A percentile compares a stretch with the other conserved stretches of the same genome.
phyloP scores from a whole-genome alignment of 2,329 filamentous ascomycete genomes.

The Cordyceps fumosorosea region DNA sequence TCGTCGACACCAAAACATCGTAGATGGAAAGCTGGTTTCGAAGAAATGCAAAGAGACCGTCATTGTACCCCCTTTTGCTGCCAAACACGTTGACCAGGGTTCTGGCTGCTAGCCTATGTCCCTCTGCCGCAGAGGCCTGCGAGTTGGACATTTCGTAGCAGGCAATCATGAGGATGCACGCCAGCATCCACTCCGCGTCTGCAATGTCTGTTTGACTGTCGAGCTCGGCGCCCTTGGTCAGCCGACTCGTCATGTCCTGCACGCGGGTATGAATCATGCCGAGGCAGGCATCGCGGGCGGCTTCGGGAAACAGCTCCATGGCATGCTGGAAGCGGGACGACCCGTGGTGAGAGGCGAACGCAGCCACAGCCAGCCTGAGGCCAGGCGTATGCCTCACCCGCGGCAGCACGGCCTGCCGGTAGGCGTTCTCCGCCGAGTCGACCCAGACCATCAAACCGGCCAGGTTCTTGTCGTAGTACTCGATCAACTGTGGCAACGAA shows the following conservation, averaged over 20 bases:
- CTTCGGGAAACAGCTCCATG: constrained; percentile 20
- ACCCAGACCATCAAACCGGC: constrained; percentile 27
- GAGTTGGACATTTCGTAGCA: constrained; percentile 26
- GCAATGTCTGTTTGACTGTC: constrained; percentile 19
- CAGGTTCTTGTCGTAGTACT: constrained; percentile 24
- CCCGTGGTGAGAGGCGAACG: constrained; percentile 24
- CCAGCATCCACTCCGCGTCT: constrained; percentile 25
- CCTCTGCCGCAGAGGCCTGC: constrained; percentile 21
- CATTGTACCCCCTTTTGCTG: constrained; percentile 15
- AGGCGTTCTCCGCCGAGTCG: constrained; percentile 24
- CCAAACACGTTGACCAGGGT: constrained; percentile 25
- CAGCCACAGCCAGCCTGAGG: constrained; percentile 23
- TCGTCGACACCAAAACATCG: constrained; percentile 23
- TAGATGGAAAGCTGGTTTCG: constrained; percentile 24
- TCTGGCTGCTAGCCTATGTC: constrained; percentile 23
- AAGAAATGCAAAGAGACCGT: constrained; percentile 22
- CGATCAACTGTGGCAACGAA: constrained; percentile 20
- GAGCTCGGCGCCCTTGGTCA: constrained; percentile 19
- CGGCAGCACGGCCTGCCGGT: constrained; percentile 22
- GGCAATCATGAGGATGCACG: constrained; percentile 22
- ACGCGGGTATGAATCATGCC: constrained; percentile 20
- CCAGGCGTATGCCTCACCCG: constrained; percentile 21
- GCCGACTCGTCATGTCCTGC: constrained; percentile 20
- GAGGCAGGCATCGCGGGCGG: constrained; percentile 23
- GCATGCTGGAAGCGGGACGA: constrained; percentile 18